Percentiles rank a stretch among this genome's conserved stretches.
phyloP scores from a whole-genome alignment of 495 filamentous ascomycete genomes.

The Penicillium manginii region DNA sequence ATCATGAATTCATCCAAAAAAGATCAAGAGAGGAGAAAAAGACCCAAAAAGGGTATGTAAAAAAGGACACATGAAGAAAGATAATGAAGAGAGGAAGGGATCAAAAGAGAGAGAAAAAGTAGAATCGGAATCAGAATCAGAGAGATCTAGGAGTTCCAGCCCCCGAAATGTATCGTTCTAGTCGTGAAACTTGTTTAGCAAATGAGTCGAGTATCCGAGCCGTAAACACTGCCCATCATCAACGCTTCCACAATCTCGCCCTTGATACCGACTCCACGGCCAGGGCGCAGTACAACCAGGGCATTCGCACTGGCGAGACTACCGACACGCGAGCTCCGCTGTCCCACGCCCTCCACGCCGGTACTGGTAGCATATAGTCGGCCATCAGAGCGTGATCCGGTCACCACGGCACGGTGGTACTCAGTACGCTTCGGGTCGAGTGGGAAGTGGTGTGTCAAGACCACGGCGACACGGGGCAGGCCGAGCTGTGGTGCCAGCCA shows the following conservation, averaged over 20 bases:
- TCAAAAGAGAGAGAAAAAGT: slow-evolving; percentile 6
- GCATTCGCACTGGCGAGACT: slow-evolving; percentile 89
- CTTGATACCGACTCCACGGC: slow-evolving; percentile 49
- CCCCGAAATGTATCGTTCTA: slow-evolving; percentile 12
- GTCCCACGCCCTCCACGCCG: slow-evolving; percentile 62
- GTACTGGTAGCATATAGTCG: slow-evolving; percentile 78
- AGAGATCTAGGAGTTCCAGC: slow-evolving; percentile 19
- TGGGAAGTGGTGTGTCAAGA: slow-evolving; percentile 69
- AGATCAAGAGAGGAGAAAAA: slow-evolving; percentile 2
- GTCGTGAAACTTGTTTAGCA: slow-evolving; percentile 16
- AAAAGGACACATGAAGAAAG: slow-evolving; percentile 13
- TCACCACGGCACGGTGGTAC: slow-evolving; percentile 80
- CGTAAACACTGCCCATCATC: slow-evolving; percentile 57
- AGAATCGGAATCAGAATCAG: slow-evolving; percentile 8
- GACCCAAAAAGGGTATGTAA: slow-evolving; percentile 5
- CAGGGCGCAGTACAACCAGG: slow-evolving; percentile 73
- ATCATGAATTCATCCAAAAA: not conserved
- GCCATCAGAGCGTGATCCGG: slow-evolving; percentile 64
- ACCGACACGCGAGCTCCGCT: slow-evolving; percentile 86
- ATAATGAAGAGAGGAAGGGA: not conserved
- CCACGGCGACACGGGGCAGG: slow-evolving; percentile 71
- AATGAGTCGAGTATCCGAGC: slow-evolving; percentile 32
- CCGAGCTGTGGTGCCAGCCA: slow-evolving; percentile 53
- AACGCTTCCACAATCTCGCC: slow-evolving; percentile 62
- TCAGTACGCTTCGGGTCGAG: slow-evolving; percentile 78